A percentile compares a stretch with the other conserved stretches of the same genome.
phyloP scores from a whole-genome alignment of 139 green algal genomes.

The Eudorina sp. region DNA sequence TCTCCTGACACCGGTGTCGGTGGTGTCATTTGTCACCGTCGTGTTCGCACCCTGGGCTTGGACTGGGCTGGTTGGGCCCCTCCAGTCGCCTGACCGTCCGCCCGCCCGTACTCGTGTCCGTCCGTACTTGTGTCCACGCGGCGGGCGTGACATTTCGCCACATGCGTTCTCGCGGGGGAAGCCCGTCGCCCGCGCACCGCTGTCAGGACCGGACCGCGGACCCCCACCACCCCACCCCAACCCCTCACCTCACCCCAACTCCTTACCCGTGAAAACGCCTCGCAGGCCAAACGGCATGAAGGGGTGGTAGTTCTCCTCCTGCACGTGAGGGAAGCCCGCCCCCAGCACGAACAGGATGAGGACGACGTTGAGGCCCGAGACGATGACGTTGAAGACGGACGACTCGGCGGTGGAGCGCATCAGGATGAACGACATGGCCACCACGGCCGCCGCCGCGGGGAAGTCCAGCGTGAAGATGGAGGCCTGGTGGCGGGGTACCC shows the following conservation, averaged over 20 bases:
- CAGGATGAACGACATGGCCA: slow-evolving; percentile 72
- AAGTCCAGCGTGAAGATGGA: slow-evolving; percentile 76
- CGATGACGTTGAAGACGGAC: slow-evolving; percentile 81
- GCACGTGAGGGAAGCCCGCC: slow-evolving; percentile 53
- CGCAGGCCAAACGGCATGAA: slow-evolving; percentile 68
- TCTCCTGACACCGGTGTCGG: too few relatives aligned
- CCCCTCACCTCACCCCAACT: background rate
- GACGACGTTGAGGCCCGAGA: slow-evolving; percentile 65
- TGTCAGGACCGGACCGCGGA: too few relatives aligned
- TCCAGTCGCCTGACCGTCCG: too few relatives aligned
- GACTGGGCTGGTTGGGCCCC: too few relatives aligned
- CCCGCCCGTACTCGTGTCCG: too few relatives aligned
- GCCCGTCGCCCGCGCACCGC: too few relatives aligned
- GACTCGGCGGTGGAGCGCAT: slow-evolving; percentile 75
- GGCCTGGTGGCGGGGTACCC: slow-evolving; percentile 7
- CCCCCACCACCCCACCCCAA: too few relatives aligned
- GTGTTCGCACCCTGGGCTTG: too few relatives aligned
- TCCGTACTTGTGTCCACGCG: too few relatives aligned
- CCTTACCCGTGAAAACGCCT: slow-evolving; percentile 58
- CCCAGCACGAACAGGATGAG: slow-evolving; percentile 76
- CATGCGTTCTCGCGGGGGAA: too few relatives aligned
- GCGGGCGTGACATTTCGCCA: too few relatives aligned
- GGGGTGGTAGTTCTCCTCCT: slow-evolving; percentile 64
- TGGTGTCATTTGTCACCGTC: too few relatives aligned
- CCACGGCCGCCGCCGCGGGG: slow-evolving; percentile 59